Evolutionary conservation across 208 protist species (phyloP).

Genomic region (Trypanosoma brucei): DNA sequence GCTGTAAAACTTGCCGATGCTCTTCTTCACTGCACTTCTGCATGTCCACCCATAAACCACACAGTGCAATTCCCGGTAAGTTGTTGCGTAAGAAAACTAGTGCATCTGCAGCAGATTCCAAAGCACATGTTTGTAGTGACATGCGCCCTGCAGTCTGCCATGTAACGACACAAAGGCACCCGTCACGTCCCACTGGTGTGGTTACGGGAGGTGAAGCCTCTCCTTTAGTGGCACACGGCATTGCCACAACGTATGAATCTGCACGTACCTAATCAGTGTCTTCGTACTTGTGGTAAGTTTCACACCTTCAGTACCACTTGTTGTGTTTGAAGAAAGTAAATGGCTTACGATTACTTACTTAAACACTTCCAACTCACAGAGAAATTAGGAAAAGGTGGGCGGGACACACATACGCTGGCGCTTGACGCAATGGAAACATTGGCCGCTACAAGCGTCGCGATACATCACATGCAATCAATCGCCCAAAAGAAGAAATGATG

Average conservation of each 20-base stretch:
- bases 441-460: too few species aligned
- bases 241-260: background rate
- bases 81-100: background rate
- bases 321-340: too few species aligned
- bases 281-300: too few species aligned
- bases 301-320: too few species aligned
- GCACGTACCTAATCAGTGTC: too few species aligned
- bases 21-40: constrained; percentile 26
- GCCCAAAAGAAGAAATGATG: too few species aligned
- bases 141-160: background rate
- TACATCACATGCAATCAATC: too few species aligned
- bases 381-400: too few species aligned
- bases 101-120: constrained; percentile 3
- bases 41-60: constrained; percentile 56
- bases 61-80: background rate
- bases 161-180: background rate
- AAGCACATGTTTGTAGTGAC: background rate
- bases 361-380: too few species aligned
- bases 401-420: too few species aligned
- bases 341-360: too few species aligned
- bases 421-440: too few species aligned
- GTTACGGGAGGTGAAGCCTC: background rate
- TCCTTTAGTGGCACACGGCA: background rate
- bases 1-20: constrained; percentile 28
- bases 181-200: background rate